A percentile compares a stretch with the other conserved stretches of the same genome.
Evolutionary conservation across 176 grass and related monocot species (phyloP).

Genomic region (Puya raimondii): DNA sequence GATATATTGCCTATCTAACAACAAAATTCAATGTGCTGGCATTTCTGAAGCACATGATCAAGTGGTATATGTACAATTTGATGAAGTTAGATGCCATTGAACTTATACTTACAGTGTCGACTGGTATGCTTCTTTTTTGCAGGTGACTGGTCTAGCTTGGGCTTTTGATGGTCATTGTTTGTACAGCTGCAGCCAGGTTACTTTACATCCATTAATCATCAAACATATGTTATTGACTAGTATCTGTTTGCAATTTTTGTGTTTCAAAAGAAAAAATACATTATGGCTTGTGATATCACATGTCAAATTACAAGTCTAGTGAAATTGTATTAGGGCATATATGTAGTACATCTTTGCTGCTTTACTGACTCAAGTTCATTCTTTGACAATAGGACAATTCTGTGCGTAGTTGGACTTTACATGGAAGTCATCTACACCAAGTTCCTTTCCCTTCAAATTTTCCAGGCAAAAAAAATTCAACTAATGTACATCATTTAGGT

Average conservation of each 20-base stretch:
- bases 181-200: constrained; percentile 86
- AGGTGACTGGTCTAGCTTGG: constrained; percentile 89
- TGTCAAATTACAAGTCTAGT: constrained; percentile 13
- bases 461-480: constrained; percentile 34
- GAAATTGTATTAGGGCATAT: not conserved
- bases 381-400: constrained; percentile 64
- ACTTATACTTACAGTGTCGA: not conserved
- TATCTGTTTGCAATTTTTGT: not conserved
- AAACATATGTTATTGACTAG: not conserved
- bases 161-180: constrained; percentile 64
- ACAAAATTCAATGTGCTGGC: constrained; percentile 40
- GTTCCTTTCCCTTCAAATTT: constrained; percentile 40
- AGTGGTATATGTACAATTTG: constrained; percentile 63
- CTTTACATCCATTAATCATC: constrained; percentile 6
- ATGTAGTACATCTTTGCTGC: too few relatives aligned
- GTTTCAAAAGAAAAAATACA: not conserved
- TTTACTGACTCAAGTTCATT: constrained; percentile 4
- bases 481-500: constrained; percentile 38
- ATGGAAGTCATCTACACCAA: constrained; percentile 45
- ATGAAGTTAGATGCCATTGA: constrained; percentile 5
- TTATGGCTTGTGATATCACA: not conserved
- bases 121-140: constrained; percentile 28
- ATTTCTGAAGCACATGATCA: constrained; percentile 59
- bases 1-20: constrained; percentile 43
- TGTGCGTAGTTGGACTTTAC: constrained; percentile 51